phyloP scores from a whole-genome alignment of 2,329 filamentous ascomycete species.

The Aureobasidium sp. region DNA sequence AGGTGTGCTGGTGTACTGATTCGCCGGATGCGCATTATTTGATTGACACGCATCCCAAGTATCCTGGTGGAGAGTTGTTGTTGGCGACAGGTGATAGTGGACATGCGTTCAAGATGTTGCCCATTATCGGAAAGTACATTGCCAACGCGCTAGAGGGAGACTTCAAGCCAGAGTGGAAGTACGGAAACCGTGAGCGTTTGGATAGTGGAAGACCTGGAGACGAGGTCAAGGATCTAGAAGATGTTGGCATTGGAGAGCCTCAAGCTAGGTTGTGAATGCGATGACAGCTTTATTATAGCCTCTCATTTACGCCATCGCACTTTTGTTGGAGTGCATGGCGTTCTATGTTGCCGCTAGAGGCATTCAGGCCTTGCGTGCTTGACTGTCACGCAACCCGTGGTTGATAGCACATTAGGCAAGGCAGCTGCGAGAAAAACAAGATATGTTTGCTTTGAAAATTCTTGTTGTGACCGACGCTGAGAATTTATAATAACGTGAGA shows the following conservation, averaged over 20 bases:
- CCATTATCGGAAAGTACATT: conserved; percentile 43
- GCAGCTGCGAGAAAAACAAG: no score
- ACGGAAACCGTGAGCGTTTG: background rate
- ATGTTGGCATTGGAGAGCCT: conserved; percentile 14
- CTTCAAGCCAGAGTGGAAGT: conserved; percentile 9
- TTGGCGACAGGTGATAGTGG: conserved; percentile 46
- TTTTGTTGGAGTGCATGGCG: background rate
- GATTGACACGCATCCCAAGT: conserved; percentile 42
- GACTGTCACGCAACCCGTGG: no score
- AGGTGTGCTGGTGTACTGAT: conserved; percentile 51
- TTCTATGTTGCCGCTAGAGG: background rate
- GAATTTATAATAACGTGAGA: no score
- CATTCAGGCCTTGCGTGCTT: no score
- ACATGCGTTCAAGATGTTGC: conserved; percentile 47
- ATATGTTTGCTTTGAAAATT: no score
- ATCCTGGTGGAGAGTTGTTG: conserved; percentile 31
- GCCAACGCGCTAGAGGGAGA: conserved; percentile 40
- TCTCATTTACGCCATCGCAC: background rate
- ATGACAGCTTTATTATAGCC: no score
- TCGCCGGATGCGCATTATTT: conserved; percentile 47
- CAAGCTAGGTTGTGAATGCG: no score
- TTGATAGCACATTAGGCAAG: no score
- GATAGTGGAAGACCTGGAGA: conserved; percentile 14
- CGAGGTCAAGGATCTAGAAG: conserved; percentile 17
- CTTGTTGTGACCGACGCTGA: no score